Evolutionary conservation across 1,139 yeast genomes (phyloP), one percentile per base, ranked within the genome.

Genomic region (Saccharomyces hybrid): DNA sequence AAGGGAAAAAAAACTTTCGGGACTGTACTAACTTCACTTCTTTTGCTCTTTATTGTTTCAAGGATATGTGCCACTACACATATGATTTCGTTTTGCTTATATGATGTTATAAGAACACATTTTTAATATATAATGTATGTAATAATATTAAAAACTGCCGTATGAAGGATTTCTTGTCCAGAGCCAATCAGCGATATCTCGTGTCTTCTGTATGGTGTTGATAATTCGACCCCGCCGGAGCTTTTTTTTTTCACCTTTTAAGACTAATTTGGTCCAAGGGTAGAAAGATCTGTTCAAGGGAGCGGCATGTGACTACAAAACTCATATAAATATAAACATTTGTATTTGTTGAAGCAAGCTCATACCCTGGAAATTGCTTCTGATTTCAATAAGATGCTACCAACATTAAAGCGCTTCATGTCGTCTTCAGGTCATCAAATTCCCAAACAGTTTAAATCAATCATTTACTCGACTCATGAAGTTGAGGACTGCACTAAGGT

Each of bases 381-480:
- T 11, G 11, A 24, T 24, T 9, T 9, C 12, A 9, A 16, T 24
- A 38, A 38, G 24, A 38, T 38, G 44, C 44, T 38, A 16, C 49
- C 52, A 26, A 42, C 47, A 5, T 44, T 50, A n/a, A 50, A 50
- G 31, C 48, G 54, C 28, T 28, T 29, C n/a, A 52, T 52, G 54
- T 48, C 48, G 8, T 44, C 54, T 12, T 16, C 44, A 38, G 24
- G 24, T 38, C 26, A 38, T 19, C 38, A 57, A 34, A 54, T 64
- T 21, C 67, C 71, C 11, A 54, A 55, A 9, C 59, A 57, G 7
- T 64, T 67, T 54, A 68, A 66, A 52, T 67, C 72, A 3, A 47
- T 69, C 26, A 58, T 69, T 3, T 68, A 69, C 52, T 63, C 71
- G 7, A 49, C 58, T 1, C 71, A 68, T 55, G 62, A 63, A 52